Conservation (phyloP, 108 stramenopile genomes). For the Mayamaea pseudoterrestris region DNA sequence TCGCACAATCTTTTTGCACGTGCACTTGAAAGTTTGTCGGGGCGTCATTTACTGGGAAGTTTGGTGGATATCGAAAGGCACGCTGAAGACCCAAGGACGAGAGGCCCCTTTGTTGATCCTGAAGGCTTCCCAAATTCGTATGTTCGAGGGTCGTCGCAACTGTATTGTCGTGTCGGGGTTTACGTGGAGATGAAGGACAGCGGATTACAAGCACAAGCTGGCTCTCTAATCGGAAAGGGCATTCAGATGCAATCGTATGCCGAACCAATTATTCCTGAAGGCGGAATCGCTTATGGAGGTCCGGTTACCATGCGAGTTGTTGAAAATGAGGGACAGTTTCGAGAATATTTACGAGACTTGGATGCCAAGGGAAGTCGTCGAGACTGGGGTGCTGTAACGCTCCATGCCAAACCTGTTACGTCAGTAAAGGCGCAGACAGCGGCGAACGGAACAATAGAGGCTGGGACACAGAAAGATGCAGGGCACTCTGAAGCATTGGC, state of each 20-base stretch:
- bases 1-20: constrained; percentile 71
- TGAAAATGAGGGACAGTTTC: constrained; percentile 76
- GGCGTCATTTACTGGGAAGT: constrained; percentile 62
- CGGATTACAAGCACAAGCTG: neutral
- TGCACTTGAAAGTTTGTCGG: constrained; percentile 63
- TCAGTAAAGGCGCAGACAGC: constrained; percentile 54
- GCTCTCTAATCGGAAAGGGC: constrained; percentile 43
- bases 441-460: constrained; percentile 33
- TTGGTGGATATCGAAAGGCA: constrained; percentile 70
- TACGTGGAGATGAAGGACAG: constrained; percentile 69
- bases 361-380: constrained; percentile 63
- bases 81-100: constrained; percentile 29
- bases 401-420: constrained; percentile 72
- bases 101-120: constrained; percentile 45
- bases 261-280: constrained; percentile 73
- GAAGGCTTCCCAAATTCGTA: constrained; percentile 86
- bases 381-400: constrained; percentile 69
- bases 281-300: constrained; percentile 66
- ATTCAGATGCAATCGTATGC: constrained; percentile 59
- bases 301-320: constrained; percentile 75
- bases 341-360: constrained; percentile 64
- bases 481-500: neutral
- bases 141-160: constrained; percentile 53
- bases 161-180: constrained; percentile 71
- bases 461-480: constrained; percentile 5